These are phyloP conservation scores for Zasmidium citrigriseum DNA, from an alignment of 2,329 filamentous ascomycete species.

Conservation along the genomic window DNA sequence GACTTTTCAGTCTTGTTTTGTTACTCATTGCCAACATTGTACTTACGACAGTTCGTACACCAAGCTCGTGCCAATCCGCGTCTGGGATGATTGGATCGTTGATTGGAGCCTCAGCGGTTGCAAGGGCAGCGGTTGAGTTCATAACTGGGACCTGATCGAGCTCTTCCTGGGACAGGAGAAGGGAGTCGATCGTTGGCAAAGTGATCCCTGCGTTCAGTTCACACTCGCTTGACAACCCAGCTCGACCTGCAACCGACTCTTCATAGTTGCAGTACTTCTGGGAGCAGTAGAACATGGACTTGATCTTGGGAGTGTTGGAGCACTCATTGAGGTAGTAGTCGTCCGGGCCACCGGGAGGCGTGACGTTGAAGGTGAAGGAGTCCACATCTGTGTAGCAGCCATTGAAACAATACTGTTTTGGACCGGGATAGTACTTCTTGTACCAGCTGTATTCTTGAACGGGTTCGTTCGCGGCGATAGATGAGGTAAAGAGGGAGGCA, in stretches of 20 bases:
- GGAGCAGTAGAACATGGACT: conserved; percentile 17
- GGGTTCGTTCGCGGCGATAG: background rate
- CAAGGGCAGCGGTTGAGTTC: conserved; percentile 13
- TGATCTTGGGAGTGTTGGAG: conserved; percentile 14
- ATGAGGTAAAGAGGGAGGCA: background rate
- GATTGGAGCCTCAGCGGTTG: conserved; percentile 8
- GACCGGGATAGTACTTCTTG: conserved; percentile 19
- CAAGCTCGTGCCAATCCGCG: conserved; percentile 8
- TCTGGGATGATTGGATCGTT: conserved; percentile 15
- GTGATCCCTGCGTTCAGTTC: conserved; percentile 4
- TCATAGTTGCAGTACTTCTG: conserved; percentile 18
- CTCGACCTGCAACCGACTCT: conserved; percentile 10
- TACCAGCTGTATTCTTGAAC: conserved; percentile 17
- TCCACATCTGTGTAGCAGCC: conserved; percentile 9
- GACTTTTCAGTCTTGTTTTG: no score
- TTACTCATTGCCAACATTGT: background rate
- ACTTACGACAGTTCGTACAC: background rate
- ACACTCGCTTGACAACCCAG: conserved; percentile 3
- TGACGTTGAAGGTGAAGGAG: conserved; percentile 17
- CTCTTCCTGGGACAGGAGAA: conserved; percentile 6
- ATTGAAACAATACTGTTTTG: conserved; percentile 15
- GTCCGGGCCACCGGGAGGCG: background rate
- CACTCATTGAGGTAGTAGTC: conserved; percentile 14
- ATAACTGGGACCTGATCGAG: conserved; percentile 10
- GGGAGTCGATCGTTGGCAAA: conserved; percentile 11